These are phyloP conservation scores for Silene uniflora DNA, from an alignment of 148 eudicot species.

Conservation along the genomic window DNA sequence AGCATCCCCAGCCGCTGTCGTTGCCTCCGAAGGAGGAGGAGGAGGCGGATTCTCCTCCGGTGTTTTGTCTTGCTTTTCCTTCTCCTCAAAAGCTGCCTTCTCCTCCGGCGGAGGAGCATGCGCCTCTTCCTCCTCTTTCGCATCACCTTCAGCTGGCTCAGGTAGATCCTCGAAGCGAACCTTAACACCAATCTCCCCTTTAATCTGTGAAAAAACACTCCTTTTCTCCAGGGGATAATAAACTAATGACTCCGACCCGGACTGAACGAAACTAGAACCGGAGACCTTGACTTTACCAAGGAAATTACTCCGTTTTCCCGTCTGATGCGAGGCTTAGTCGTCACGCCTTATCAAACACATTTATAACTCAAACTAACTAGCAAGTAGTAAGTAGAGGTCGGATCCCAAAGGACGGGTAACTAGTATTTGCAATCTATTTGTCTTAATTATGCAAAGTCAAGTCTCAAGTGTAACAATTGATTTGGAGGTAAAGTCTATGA, in stretches of 20 bases:
- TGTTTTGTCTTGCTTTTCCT: conserved; percentile 15
- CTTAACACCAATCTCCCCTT: conserved; percentile 82
- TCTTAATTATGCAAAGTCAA: no score
- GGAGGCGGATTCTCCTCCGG: conserved; percentile 23
- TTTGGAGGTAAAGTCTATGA: no score
- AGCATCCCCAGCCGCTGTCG: conserved; percentile 35
- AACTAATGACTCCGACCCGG: conserved; percentile 46
- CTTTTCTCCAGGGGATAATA: conserved; percentile 83
- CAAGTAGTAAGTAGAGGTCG: no score
- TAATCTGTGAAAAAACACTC: conserved; percentile 87
- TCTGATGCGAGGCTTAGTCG: no score
- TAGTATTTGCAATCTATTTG: no score
- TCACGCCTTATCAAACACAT: no score
- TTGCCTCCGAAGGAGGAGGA: conserved; percentile 23
- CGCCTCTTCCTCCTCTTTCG: conserved; percentile 17
- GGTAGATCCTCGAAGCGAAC: conserved; percentile 53
- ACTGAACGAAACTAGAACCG: conserved; percentile 39
- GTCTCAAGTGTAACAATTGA: no score
- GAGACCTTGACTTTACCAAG: conserved; percentile 69
- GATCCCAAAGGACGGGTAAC: no score
- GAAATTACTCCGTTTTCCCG: conserved; percentile 54
- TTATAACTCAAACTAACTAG: no score
- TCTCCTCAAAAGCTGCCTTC: background rate
- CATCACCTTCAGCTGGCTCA: conserved; percentile 15
- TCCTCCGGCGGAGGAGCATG: background rate